Base-by-base conservation (phyloP, 1,139 yeast species). In the Blastobotrys petasosporus region DNA sequence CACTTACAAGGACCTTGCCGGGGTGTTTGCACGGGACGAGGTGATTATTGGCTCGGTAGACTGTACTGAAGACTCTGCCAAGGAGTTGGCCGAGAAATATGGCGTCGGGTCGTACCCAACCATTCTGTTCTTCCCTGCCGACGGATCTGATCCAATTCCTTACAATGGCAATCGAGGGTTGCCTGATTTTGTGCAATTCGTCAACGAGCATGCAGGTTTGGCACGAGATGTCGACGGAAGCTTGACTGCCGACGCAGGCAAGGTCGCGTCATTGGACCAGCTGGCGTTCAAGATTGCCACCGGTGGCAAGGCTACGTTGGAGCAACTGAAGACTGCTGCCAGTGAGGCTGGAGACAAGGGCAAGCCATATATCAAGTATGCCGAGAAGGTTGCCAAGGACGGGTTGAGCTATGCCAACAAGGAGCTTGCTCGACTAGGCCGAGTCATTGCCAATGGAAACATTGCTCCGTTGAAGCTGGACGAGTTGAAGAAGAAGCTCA, bases 1-100 rank as follows among this genome's bases (percentile, higher is more conserved):
- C 7, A 71, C 73, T 4, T 78, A 78, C 63, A 85, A 80, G 51
- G 69, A 75, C 58, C 69, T 82, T 38, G 80, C 82, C 1, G 73
- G 71, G 4, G 56, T 71, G 8, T 82, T 73, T 57, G 62, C 64
- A 2, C 66, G 64, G 15, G 74, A 71, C 31, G 70, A 71, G 3
- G 61, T 83, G 20, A 51, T 74, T 12, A 73, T 76, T 50, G 79
- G 73, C 45, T 76, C 70, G 39, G 71, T 73, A 23, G 74, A 75
- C 40, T 70, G 74, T 45, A 66, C 78, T 30, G 73, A 69, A 16
- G 73, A 65, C 41, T 65, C 70, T 17, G 70, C 74, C 3, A 73
- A 71, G 17, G 67, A 67, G 46, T 57, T 78, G 37, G 65, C 68
- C 47, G 64, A 62, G 7, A 69, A 66, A 51, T 81, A 70, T 59